Base-by-base conservation (phyloP, 306 rosid species). In the Cercis canadensis region DNA sequence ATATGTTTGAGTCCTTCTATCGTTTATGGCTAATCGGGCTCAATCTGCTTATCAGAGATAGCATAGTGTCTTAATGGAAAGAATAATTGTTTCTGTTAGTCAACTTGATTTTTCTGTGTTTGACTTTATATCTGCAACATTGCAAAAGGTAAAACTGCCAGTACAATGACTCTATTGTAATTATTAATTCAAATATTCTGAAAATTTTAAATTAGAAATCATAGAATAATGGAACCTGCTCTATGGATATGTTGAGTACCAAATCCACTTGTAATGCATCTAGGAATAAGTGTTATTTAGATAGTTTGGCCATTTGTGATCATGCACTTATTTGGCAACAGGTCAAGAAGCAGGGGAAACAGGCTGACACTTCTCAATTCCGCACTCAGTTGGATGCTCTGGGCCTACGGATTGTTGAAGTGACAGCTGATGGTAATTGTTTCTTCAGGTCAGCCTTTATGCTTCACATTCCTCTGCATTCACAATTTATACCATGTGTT, bases 401-500 rank as follows among this genome's bases (percentile, higher is more conserved):
- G 52, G 87, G 86, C 78, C 83, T 90, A n/a, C 81, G 78, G 66
- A 84, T 88, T 65, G 61, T 77, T 61, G 86, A 88, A 81, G 92
- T 88, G 75, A 90, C 95, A 34, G 87, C 97, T 63, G 95, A 90
- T 75, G 97, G 97, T 64, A 88, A 90, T 88, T 90, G 97, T 80
- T 88, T 90, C 70, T 90, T 90, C 90, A 90, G 92, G 97, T 88
- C 37, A 79, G 90, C 43, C n/a, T 44, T 45, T 59, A 57, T 78
- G 59, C 57, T 36, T 68, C 57, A 47, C 50, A 17, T 78, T 40
- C 63, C 63, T 57, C 62, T 66, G 41, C 73, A 49, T 52, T 73
- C 54, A 44, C 57, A 18, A 62, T 69, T 36, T 59, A 11, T 76
- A 46, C 32, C n/a, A 0, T 55, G 59, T 54, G 40, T 5, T 33